Conservation (phyloP, 2,329 filamentous ascomycete species). For the Cadophora gregata region DNA sequence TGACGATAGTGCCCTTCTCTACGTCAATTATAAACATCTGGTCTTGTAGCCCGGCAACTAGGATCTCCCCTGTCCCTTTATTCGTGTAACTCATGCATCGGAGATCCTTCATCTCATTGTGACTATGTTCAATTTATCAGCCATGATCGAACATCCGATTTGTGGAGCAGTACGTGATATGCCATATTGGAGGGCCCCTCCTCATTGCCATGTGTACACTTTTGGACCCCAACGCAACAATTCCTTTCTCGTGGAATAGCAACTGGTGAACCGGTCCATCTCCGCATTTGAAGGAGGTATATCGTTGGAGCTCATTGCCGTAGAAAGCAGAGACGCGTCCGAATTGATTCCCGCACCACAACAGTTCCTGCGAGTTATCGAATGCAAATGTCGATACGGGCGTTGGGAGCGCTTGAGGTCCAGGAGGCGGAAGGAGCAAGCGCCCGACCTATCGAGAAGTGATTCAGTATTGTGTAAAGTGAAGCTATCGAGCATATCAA, state of each 20-base stretch:
- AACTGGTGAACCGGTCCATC: slow-evolving; percentile 88
- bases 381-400: slow-evolving; percentile 84
- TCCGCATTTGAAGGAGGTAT: slow-evolving; percentile 83
- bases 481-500: slow-evolving; percentile 21
- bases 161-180: slow-evolving; percentile 65
- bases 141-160: slow-evolving; percentile 14
- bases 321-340: slow-evolving; percentile 90
- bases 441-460: slow-evolving; percentile 70
- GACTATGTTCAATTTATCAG: slow-evolving; percentile 51
- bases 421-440: slow-evolving; percentile 80
- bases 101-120: slow-evolving; percentile 81
- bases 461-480: slow-evolving; percentile 28
- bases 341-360: slow-evolving; percentile 91
- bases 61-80: slow-evolving; percentile 79
- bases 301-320: slow-evolving; percentile 81
- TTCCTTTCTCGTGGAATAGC: slow-evolving; percentile 87
- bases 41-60: slow-evolving; percentile 86
- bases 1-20: slow-evolving; percentile 73
- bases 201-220: slow-evolving; percentile 90
- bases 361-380: slow-evolving; percentile 84
- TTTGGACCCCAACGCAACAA: slow-evolving; percentile 81
- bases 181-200: slow-evolving; percentile 85
- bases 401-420: slow-evolving; percentile 71
- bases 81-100: slow-evolving; percentile 96
- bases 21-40: slow-evolving; percentile 80